Evolutionary conservation across 1,139 yeast genomes (phyloP), one percentile per base, ranked within the genome.

Genomic region (Yamadazyma pseudoaaseri): DNA sequence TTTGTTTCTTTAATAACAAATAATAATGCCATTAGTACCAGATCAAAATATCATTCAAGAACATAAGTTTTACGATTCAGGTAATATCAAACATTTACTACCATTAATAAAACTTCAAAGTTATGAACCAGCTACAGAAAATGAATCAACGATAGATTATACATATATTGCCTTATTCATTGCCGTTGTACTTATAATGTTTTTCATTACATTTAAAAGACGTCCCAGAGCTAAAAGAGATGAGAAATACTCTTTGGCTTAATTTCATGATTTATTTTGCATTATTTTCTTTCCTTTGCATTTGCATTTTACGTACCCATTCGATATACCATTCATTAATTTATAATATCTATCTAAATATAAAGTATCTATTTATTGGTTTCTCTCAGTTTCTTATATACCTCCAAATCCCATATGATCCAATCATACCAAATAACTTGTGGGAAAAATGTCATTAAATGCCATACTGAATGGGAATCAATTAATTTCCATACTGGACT

Each of bases 331-430:
- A n/a, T n/a, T n/a, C n/a, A n/a, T n/a, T n/a, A n/a, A n/a, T 18
- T 10, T 18, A 18, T 18, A 7, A 18, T 18, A 22, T 11, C n/a
- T 11, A 22, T 7, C 12, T 9, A 8, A 9, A 9, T 9, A 22
- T 11, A 6, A 11, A 7, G 9, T 18, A 18, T 18, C 11, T 16
- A 6, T 9, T 6, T 26, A 10, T 27, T 20, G 16, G 30, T 16
- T 16, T 33, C 35, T 11, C 16, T 34, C 36, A 35, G 20, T 11
- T 58, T 38, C 38, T 54, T 62, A 41, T 52, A 44, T 44, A 66
- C 44, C 43, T 70, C 75, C 30, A 70, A 40, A 40, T 70, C 76
- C 76, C 76, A 70, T n/a, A 69, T 56, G 39, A 65, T 67, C 76
- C 76, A 70, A 41, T 69, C 74, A 42, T 56, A 68, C 76, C 75